phyloP scores from a whole-genome alignment of 2,329 filamentous ascomycete species.

The Diaporthe sp. region DNA sequence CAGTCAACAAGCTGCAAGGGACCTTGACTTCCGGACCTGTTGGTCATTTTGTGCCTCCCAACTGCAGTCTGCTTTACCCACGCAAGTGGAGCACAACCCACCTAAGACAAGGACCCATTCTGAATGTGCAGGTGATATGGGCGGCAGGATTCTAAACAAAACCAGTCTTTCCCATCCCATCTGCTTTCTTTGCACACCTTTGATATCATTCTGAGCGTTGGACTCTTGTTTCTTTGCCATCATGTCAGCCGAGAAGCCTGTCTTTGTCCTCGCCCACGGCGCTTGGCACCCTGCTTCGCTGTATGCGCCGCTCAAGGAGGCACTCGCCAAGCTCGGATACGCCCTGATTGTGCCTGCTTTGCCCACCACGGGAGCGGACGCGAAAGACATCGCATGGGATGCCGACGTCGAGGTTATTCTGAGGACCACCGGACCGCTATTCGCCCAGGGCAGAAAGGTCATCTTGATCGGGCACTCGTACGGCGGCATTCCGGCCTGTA shows the following conservation, averaged over 20 bases:
- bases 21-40: too few relatives aligned
- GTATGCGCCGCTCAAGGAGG: not conserved
- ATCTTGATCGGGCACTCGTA: constrained; percentile 20
- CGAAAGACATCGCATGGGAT: not conserved
- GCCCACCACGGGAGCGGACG: not conserved
- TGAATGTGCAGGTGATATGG: too few relatives aligned
- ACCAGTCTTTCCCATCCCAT: not conserved
- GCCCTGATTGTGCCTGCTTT: not conserved
- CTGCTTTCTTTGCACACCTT: not conserved
- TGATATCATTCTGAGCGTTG: not conserved
- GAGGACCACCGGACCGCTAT: not conserved
- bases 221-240: not conserved
- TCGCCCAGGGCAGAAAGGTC: not conserved
- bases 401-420: not conserved
- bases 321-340: not conserved
- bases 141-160: too few relatives aligned
- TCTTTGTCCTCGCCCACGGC: constrained; percentile 1
- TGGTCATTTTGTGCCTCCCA: too few relatives aligned
- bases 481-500: constrained; percentile 4
- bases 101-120: too few relatives aligned
- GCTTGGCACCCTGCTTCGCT: constrained; percentile 3
- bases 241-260: not conserved
- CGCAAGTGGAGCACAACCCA: too few relatives aligned
- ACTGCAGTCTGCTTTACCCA: too few relatives aligned
- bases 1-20: too few relatives aligned